Evolutionary conservation across 352 stramenopile species (phyloP), one percentile per base, ranked within the genome.

Genomic region (Aphanomyces astaci): DNA sequence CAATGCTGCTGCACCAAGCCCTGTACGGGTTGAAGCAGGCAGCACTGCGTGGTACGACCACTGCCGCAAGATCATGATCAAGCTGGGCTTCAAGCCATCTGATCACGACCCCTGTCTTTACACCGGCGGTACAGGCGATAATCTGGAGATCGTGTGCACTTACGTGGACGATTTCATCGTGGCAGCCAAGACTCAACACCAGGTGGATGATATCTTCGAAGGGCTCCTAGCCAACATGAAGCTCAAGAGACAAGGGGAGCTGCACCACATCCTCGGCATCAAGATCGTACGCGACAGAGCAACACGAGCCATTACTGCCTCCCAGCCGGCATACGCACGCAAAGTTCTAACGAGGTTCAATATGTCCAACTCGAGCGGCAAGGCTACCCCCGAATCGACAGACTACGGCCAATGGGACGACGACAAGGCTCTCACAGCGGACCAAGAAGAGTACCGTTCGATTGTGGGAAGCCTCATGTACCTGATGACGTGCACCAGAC

Each of bases 1-100:
- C 17, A 64, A 39, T 32, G 22, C 36, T 1, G 39, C 39, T 64
- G 39, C 53, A 17, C 15, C 53, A 54, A 1, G 55, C 55, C 1
- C 57, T 75, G 3, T 75, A 75, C 27, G 71, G 71, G n/a, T 30
- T 75, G 1, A 73, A 72, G 40, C 40, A 49, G 22, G 33, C 71
- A 63, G 62, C 62, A 51, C 17, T 57, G 9, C 15, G 13, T 53
- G 15, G 1, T 64, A 56, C 2, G 25, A 64, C 1, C 55, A 49
- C 40, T 49, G 40, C 40, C 40, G 40, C 1, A 49, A 49, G 40
- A 49, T 49, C 40, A n/a, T 64, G 15, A 27, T 22, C 2, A 27
- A 11, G 15, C 55, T 64, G 15, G 55, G 55, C 15, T 64, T 64
- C 25, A n/a, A 10, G 17, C 55, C 55, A 48, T 28, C 15, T 27